These are phyloP conservation scores for Acacia melanoxylon DNA, from an alignment of 306 rosid genomes.

Conservation along the genomic window DNA sequence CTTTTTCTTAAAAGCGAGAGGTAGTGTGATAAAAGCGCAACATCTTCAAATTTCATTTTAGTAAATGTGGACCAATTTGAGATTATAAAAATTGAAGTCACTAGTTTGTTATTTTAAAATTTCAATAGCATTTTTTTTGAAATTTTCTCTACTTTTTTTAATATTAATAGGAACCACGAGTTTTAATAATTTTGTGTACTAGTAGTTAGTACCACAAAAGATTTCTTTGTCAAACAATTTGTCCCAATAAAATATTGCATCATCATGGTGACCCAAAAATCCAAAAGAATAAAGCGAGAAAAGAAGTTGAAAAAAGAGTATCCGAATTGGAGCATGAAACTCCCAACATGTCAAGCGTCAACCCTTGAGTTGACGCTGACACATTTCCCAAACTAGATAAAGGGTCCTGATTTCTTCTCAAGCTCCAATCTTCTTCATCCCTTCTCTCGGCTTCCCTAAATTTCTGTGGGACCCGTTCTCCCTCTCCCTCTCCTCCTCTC, in stretches of 20 bases:
- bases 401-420: constrained; percentile 42
- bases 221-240: not conserved
- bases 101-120: too few species aligned
- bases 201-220: not conserved
- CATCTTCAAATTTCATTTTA: too few species aligned
- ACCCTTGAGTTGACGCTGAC: constrained; percentile 32
- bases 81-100: too few species aligned
- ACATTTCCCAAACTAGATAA: constrained; percentile 32
- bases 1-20: too few species aligned
- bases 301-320: not conserved
- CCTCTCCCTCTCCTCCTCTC: constrained; percentile 28
- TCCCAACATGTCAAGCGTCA: not conserved
- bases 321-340: not conserved
- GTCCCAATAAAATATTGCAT: not conserved
- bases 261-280: not conserved
- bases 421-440: not conserved
- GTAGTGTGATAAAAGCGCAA: too few species aligned
- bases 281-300: not conserved
- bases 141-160: too few species aligned
- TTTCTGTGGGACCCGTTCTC: constrained; percentile 49
- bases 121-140: too few species aligned
- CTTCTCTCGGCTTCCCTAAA: constrained; percentile 20
- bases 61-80: too few species aligned
- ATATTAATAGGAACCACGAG: not conserved
- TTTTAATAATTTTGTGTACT: not conserved